Conservation (phyloP, 2,329 filamentous ascomycete genomes). For the Alternaria arbusti region DNA sequence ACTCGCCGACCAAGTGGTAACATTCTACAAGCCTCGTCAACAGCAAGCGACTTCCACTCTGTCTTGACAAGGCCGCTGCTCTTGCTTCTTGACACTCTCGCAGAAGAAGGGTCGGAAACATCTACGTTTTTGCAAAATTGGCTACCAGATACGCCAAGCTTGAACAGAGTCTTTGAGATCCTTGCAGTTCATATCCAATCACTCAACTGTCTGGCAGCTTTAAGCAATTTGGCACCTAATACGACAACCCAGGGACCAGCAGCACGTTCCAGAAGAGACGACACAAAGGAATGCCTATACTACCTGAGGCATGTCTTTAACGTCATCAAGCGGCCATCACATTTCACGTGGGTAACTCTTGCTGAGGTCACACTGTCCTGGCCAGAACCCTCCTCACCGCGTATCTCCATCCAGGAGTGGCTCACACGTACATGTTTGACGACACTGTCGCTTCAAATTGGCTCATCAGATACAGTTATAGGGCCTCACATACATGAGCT, state of each 20-base stretch:
- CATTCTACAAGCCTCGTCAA: conserved; percentile 32
- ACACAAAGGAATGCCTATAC: conserved; percentile 79
- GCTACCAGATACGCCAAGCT: conserved; percentile 69
- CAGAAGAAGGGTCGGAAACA: conserved; percentile 73
- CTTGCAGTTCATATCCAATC: conserved; percentile 39
- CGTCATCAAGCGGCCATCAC: conserved; percentile 71
- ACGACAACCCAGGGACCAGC: neutral
- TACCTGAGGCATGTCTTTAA: conserved; percentile 77
- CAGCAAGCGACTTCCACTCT: conserved; percentile 67
- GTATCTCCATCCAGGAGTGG: conserved; percentile 67
- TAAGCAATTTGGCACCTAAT: conserved; percentile 23
- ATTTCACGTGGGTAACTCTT: conserved; percentile 73
- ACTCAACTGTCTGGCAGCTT: conserved; percentile 34
- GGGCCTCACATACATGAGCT: conserved; percentile 65
- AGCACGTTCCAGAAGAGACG: conserved; percentile 54
- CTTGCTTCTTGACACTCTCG: conserved; percentile 77
- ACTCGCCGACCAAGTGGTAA: conserved; percentile 40
- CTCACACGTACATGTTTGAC: conserved; percentile 70
- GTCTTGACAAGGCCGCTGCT: conserved; percentile 84
- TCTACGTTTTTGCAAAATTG: conserved; percentile 81
- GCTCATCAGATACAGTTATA: conserved; percentile 37
- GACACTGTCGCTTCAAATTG: conserved; percentile 61
- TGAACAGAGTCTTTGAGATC: conserved; percentile 56
- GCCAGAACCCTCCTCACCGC: conserved; percentile 56
- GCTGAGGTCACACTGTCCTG: conserved; percentile 65